Base-by-base conservation (phyloP, 768 basidiomycete species). In the Lepiota venenata region DNA sequence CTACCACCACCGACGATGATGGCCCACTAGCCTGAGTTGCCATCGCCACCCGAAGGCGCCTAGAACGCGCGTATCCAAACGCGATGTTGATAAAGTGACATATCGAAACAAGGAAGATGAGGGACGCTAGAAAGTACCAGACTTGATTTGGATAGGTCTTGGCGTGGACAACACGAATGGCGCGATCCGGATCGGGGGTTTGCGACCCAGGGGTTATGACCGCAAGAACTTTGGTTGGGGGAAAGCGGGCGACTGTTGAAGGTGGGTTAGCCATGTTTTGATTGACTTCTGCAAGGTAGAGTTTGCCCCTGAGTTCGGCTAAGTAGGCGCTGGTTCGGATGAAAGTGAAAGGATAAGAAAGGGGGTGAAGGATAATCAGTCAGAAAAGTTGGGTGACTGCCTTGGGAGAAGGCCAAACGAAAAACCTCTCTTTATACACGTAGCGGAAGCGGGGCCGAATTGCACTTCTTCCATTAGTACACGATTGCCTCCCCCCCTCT, bases 71-170 rank as follows among this genome's bases (percentile, higher is more conserved):
- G 56, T 53, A 69, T 2, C 44, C 60, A 58, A 56, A 61, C 20
- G 22, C 56, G 32, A 65, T 60, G 9, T 67, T 66, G 1, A 55
- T 38, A 14, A 36, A 51, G 43, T 61, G 50, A 25, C 27, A 36
- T 16, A 70, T 20, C n/a, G 62, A 56, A 37, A 69, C 56, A 36
- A 71, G 56, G 39, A 60, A 61, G 40, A 74, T 64, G 60, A 72
- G 67, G 46, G 57, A 51, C 0, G 62, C 65, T 27, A 73, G 41
- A 39, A 66, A 59, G 55, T 65, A 71, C 72, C 71, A 73, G 3
- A 69, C 57, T 45, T 72, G 59, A 14, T 61, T 46, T 0, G 71
- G 65, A 50, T 73, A 74, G 1, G 36, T 36, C 9, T 39, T 15
- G 15, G 47, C 51, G 18, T 50, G 58, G 5, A 36, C 18, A 8